Evolutionary conservation across 1,139 yeast genomes (phyloP), one percentile per base, ranked within the genome.

Genomic region (Kodamaea plutei): DNA sequence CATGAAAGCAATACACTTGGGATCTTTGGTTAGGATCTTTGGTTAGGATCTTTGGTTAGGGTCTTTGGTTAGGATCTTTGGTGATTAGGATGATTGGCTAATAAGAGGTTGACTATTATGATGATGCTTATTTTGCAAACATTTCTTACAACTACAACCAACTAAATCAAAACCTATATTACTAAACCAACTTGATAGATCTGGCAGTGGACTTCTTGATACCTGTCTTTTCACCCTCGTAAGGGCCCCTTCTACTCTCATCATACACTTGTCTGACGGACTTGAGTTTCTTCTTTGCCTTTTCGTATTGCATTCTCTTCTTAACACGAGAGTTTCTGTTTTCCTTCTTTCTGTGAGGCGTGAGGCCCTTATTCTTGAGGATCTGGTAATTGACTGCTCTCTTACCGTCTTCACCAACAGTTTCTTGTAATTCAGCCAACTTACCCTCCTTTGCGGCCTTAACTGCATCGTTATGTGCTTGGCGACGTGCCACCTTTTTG

Each of bases 141-240:
- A n/a, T n/a, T n/a, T n/a, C n/a, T n/a, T n/a, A n/a, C n/a, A n/a
- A n/a, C n/a, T n/a, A n/a, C n/a, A n/a, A n/a, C n/a, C n/a, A n/a
- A n/a, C n/a, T n/a, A n/a, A n/a, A n/a, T n/a, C n/a, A n/a, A n/a
- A n/a, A n/a, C n/a, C n/a, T n/a, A n/a, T n/a, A n/a, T n/a, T n/a
- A n/a, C n/a, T n/a, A 45, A 16, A 56, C 69, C 58, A 89, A 80
- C 58, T 83, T 85, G 53, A 85, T 89, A 48, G 95, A 81, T 58
- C 88, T 79, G 20, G 95, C 74, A 39, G 91, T 56, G 41, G 88
- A 87, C 76, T 91, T 89, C 71, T 88, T 88, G 58, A 91, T 91
- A 84, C 98, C 98, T 15, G 97, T 89, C 67, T 77, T 73, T 59
- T 91, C 98, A 61, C 98, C 98, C 44, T 74, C 82, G 59, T 93